Conservation (phyloP, 805 yeast species). For the Starmerella etchellsii region DNA sequence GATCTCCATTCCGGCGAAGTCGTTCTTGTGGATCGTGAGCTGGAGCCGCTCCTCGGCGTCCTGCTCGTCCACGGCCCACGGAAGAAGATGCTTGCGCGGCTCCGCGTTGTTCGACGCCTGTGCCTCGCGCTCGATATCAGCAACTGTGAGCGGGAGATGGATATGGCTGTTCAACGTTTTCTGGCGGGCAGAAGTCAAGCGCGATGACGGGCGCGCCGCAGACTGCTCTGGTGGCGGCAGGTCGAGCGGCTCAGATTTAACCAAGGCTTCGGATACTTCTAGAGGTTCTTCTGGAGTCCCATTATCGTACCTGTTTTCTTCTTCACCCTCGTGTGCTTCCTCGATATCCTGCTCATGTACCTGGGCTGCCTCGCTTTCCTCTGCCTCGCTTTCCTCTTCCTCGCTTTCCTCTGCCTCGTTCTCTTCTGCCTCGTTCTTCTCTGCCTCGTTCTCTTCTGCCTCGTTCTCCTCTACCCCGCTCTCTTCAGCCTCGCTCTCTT, state of each 20-base stretch:
- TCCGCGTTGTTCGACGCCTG: conserved; percentile 1
- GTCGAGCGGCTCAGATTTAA: too few species aligned
- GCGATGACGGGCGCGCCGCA: neutral
- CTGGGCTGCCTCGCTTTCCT: neutral
- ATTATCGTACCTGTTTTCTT: conserved; percentile 9
- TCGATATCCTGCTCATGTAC: neutral
- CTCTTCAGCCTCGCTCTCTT: neutral
- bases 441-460: neutral
- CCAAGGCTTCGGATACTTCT: too few species aligned
- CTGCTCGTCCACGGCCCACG: conserved; percentile 31
- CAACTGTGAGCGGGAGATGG: conserved; percentile 16
- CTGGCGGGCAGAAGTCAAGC: neutral
- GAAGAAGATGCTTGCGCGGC: conserved; percentile 8
- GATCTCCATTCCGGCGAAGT: conserved; percentile 61
- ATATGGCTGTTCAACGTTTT: conserved; percentile 15
- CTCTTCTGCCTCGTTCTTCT: neutral
- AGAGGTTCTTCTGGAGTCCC: too few species aligned
- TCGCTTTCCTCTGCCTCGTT: neutral
- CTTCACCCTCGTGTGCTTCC: conserved; percentile 11
- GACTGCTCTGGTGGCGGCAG: too few species aligned
- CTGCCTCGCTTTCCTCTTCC: neutral
- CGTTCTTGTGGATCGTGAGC: conserved; percentile 52
- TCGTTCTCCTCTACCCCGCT: neutral
- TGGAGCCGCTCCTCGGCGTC: conserved; percentile 50
- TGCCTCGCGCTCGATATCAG: conserved; percentile 1